Base-by-base conservation (phyloP, 2,329 filamentous ascomycete species). In the Pseudogymnoascus pannorum region DNA sequence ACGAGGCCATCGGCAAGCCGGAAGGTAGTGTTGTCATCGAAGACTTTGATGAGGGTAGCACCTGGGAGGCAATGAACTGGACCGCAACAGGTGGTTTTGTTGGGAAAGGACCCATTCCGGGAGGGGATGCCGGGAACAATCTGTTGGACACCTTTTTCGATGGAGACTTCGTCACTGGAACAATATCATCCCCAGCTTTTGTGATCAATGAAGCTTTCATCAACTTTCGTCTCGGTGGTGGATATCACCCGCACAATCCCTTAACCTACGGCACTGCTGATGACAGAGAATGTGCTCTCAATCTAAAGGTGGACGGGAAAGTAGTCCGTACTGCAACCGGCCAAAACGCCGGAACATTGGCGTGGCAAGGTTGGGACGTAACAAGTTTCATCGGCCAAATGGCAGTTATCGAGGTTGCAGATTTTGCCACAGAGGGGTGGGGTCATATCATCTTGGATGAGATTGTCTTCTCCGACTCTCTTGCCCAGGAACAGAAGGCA, bases 381-480 rank as follows among this genome's bases (percentile, higher is more conserved):
- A 18, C 16, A 24, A 24, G 22, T 44, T 24, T 44, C 40, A 18
- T 18, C 40, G 40, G 40, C 16, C 22, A 24, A 18, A 24, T 18
- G 40, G 40, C 40, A 8, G 22, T 24, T 12, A 24, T 44, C 16
- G 16, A 44, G 22, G 16, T 44, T 18, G 40, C 22, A 7, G 40
- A 44, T 24, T 24, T 18, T 18, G 16, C 40, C 40, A 44, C 40
- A 18, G 40, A 3, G 6, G 40, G 16, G 16, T 44, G 40, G 40
- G 40, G 40, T 12, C 40, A 44, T 44, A 18, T 44, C 67, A 80
- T 81, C 66, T 81, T 81, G 0, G 77, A 74, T 1, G 81, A 84
- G 64, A 83, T 78, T 70, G 84, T 81, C 68, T 76, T 75, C 48
- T 75, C 75, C 7, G 75, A 12, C 69, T 76, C 7, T 71, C 76